Base-by-base conservation (phyloP, 2,329 filamentous ascomycete species). In the Colletotrichum sp. region DNA sequence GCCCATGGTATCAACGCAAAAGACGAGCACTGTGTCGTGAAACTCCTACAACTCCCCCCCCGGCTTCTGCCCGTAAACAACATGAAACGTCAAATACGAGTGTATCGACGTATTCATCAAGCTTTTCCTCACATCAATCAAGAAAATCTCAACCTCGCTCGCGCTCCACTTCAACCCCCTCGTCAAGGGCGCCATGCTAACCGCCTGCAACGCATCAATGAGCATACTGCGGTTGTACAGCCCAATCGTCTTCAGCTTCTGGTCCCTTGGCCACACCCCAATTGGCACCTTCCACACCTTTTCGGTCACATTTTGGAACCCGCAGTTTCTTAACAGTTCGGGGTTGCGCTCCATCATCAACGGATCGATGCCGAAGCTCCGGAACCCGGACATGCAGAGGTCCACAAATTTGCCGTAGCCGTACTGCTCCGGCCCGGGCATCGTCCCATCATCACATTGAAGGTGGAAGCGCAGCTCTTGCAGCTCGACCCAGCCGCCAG, bases 361-460 rank as follows among this genome's bases (percentile, higher is more conserved):
- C n/a, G 83, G 79, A 76, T 87, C 88, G 43, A 83, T 84, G 1
- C 81, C 81, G 73, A 87, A 86, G 3, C 84, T 86, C 54, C 85
- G 85, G 18, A 88, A 78, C 0, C 86, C 86, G 16, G 82, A 80
- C 16, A 83, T 72, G 47, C 87, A 83, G 11, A 91, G 84, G 57
- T 91, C 87, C 6, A 88, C 85, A 74, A 91, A 91, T 0, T 89
- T 89, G 3, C 85, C 88, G 34, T 86, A 84, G 43, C 83, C 78
- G 74, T 85, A 86, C 33, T 76, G 74, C n/a, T 78, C 80, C 1
- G 82, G 82, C 4, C 87, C 86, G 2, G 83, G 81, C 12, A 84
- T 74, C 11, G 78, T 81, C 34, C 80, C 76, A 66, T 85, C 83
- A 59, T 85, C 84, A 63, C 79, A 80, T 62, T 82, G 81, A 8